Evolutionary conservation across 192 early-diverging fungal species (phyloP).

Genomic region (Geosiphon pyriformis): DNA sequence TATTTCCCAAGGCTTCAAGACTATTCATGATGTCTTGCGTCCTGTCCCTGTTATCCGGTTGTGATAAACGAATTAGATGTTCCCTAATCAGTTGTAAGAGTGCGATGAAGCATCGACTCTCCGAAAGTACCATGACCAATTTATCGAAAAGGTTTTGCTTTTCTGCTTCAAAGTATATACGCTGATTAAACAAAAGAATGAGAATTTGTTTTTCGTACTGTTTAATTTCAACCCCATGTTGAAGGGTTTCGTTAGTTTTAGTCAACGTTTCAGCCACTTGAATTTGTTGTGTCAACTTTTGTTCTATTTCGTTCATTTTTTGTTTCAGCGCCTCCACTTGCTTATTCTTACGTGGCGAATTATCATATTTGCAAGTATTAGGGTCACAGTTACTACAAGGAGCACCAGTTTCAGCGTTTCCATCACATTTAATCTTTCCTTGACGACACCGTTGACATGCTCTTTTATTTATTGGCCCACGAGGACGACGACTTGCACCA

Average conservation of each 20-base stretch:
- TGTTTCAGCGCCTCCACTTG: conserved; percentile 8
- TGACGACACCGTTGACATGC: conserved; percentile 11
- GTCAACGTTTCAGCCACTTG: neutral
- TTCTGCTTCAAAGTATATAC: neutral
- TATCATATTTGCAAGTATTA: conserved; percentile 4
- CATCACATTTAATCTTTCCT: conserved; percentile 18
- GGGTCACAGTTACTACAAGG: conserved; percentile 18
- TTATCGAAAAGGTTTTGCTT: neutral
- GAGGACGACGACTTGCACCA: neutral
- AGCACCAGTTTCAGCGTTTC: neutral
- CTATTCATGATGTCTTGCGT: neutral
- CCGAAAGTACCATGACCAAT: neutral
- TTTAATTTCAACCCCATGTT: neutral
- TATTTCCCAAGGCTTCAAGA: neutral
- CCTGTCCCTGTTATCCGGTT: neutral
- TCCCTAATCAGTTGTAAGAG: neutral
- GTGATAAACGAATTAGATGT: neutral
- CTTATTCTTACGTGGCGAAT: conserved; percentile 16
- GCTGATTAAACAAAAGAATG: neutral
- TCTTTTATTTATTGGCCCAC: conserved; percentile 19
- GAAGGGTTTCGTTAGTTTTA: neutral
- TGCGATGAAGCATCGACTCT: neutral
- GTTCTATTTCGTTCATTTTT: neutral
- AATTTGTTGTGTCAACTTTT: neutral
- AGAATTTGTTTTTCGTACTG: neutral